phyloP scores from a whole-genome alignment of 805 yeast species.

The Kodamaea jinghongensis region DNA sequence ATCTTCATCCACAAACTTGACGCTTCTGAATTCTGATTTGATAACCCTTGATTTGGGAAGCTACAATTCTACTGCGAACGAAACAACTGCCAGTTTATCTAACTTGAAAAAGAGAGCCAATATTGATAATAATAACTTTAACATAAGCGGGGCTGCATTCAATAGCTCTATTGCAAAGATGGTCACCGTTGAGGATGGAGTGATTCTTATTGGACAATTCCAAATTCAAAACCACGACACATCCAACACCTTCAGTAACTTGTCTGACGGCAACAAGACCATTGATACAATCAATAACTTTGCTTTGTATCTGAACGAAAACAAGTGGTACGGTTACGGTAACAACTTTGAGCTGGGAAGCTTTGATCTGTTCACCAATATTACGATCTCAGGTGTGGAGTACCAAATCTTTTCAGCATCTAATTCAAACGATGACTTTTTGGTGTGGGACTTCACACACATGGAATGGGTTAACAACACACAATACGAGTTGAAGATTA shows the following conservation, averaged over 20 bases:
- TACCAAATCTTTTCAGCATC: constrained; percentile 40
- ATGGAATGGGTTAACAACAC: constrained; percentile 33
- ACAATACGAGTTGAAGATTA: constrained; percentile 29
- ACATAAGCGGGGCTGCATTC: constrained; percentile 29
- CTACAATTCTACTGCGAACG: constrained; percentile 34
- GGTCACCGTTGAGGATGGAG: constrained; percentile 17
- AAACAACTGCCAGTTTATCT: constrained; percentile 16
- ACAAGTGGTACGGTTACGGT: constrained; percentile 45
- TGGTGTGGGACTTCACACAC: constrained; percentile 43
- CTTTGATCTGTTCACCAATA: constrained; percentile 30
- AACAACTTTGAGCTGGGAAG: constrained; percentile 20
- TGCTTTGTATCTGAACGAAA: constrained; percentile 33
- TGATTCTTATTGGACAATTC: constrained; percentile 32
- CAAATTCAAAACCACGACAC: constrained; percentile 28
- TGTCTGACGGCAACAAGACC: constrained; percentile 28
- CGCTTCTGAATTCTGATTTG: constrained; percentile 27
- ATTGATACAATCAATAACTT: constrained; percentile 25
- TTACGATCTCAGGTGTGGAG: constrained; percentile 38
- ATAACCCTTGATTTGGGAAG: constrained; percentile 24
- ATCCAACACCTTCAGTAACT: constrained; percentile 21
- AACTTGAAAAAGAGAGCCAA: constrained; percentile 16
- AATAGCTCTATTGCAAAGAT: constrained; percentile 28
- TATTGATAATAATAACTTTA: constrained; percentile 1
- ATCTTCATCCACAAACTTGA: constrained; percentile 24
- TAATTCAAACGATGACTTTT: constrained; percentile 17